Evolutionary conservation across 164 flowering plant genomes (phyloP), one percentile per base, ranked within the genome.

Genomic region (Stephania japonica): DNA sequence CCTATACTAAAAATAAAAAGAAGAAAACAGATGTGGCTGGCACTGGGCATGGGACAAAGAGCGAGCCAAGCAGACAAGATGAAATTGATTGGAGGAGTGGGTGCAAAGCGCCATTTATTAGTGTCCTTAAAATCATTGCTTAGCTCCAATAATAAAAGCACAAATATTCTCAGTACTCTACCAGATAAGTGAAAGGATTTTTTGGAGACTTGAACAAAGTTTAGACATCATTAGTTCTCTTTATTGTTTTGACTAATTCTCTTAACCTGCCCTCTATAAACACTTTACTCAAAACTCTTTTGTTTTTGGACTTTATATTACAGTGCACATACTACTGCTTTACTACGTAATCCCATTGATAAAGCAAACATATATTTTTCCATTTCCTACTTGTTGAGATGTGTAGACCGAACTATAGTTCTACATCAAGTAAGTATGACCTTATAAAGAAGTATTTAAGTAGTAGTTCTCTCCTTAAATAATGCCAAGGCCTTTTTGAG

Each of bases 41-140:
- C 42, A 27, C 68, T 18, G 16, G 38, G 42, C 7, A 66, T 0
- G 42, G n/a, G 68, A 66, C 62, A 56, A 56, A 6, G 42, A 66
- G 68, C 11, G n/a, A 16, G 42, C 16, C 32, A 65, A 65, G 32
- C 16, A 65, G 42, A 32, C 65, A 27, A 7, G 42, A 49, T 53
- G 11, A 23, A 32, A 18, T 44, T 49, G 32, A 12, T 70, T 70
- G 50, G 24, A 68, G 70, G 18, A 42, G 70, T 68, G 70, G 70
- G 70, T 68, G 70, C 70, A 68, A 62, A 16, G 38, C 14, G 68
- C 49, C 42, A 68, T n/a, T n/a, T n/a, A n/a, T 74, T 74, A 68
- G 71, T 50, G 41, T 24, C 49, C n/a, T 32, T 32, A 42, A 21
- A 67, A 56, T 59, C 75, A 73, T 43, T 65, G 47, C 75, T 64